Conservation (phyloP, 2,329 filamentous ascomycete genomes). For the Dryadomyces quercus-mongolicae region DNA sequence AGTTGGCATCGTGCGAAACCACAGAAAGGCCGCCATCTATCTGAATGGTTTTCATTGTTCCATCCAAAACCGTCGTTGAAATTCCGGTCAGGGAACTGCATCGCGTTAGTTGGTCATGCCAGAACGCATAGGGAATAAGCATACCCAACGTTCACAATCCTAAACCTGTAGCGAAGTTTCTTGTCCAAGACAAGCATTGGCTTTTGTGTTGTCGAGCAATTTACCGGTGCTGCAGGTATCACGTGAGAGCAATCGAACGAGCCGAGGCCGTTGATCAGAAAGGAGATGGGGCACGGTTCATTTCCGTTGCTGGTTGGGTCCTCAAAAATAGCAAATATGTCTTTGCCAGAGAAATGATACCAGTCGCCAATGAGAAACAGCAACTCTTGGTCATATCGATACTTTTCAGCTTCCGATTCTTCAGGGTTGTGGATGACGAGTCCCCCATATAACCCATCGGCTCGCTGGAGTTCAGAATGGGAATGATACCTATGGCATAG, state of each 20-base stretch:
- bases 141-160: slow-evolving; percentile 15
- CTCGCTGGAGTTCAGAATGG: slow-evolving; percentile 58
- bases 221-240: slow-evolving; percentile 28
- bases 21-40: slow-evolving; percentile 15
- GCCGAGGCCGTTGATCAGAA: slow-evolving; percentile 33
- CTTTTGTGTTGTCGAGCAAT: slow-evolving; percentile 22
- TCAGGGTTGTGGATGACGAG: slow-evolving; percentile 51
- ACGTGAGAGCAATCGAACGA: slow-evolving; percentile 31
- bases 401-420: slow-evolving; percentile 32
- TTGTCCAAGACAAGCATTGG: slow-evolving; percentile 12
- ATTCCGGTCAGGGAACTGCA: slow-evolving; percentile 13
- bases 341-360: slow-evolving; percentile 24
- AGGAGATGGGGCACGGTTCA: slow-evolving; percentile 32
- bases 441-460: slow-evolving; percentile 50
- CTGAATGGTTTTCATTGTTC: slow-evolving; percentile 9
- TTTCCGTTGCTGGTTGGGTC: slow-evolving; percentile 8
- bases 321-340: slow-evolving; percentile 4
- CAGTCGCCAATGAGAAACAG: slow-evolving; percentile 56
- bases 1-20: slow-evolving; percentile 2
- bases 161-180: slow-evolving; percentile 11
- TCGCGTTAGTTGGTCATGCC: neutral
- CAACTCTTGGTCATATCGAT: slow-evolving; percentile 51
- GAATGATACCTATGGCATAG: slow-evolving; percentile 38
- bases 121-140: too few relatives aligned
- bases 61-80: slow-evolving; percentile 11